Conservation (phyloP, 2,329 filamentous ascomycete genomes). For the Aspergillus chevalieri region DNA sequence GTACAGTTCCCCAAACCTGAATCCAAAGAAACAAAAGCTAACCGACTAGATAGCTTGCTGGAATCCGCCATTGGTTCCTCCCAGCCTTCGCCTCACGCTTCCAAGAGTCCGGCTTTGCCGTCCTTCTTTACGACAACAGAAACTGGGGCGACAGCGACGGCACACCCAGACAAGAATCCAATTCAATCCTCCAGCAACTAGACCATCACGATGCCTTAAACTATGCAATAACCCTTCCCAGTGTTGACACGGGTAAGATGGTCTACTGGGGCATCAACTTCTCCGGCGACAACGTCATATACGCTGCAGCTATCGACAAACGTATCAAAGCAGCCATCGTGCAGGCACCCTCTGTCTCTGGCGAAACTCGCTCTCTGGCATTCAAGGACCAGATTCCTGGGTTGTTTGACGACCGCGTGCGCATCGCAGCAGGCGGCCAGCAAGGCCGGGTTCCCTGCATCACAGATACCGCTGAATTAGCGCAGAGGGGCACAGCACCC, state of each 20-base stretch:
- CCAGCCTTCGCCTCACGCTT: no score
- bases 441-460: slow-evolving; percentile 26
- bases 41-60: no score
- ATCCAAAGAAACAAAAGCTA: no score
- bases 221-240: slow-evolving; percentile 23
- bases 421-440: slow-evolving; percentile 10
- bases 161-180: slow-evolving; percentile 20
- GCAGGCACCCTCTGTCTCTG: slow-evolving; percentile 29
- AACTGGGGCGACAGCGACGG: slow-evolving; percentile 24
- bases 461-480: background rate
- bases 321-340: slow-evolving; percentile 36
- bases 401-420: slow-evolving; percentile 32
- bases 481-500: background rate
- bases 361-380: no score
- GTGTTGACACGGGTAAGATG: slow-evolving; percentile 28
- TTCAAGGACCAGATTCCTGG: background rate
- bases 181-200: slow-evolving; percentile 23
- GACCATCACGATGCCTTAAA: slow-evolving; percentile 37
- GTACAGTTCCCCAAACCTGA: no score
- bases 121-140: slow-evolving; percentile 14
- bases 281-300: slow-evolving; percentile 36
- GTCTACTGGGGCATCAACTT: slow-evolving; percentile 35
- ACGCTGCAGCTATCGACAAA: slow-evolving; percentile 33
- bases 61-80: no score
- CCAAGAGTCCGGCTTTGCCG: no score